Conservation (phyloP, 352 stramenopile genomes). For the Globisporangium acanthophoron region DNA sequence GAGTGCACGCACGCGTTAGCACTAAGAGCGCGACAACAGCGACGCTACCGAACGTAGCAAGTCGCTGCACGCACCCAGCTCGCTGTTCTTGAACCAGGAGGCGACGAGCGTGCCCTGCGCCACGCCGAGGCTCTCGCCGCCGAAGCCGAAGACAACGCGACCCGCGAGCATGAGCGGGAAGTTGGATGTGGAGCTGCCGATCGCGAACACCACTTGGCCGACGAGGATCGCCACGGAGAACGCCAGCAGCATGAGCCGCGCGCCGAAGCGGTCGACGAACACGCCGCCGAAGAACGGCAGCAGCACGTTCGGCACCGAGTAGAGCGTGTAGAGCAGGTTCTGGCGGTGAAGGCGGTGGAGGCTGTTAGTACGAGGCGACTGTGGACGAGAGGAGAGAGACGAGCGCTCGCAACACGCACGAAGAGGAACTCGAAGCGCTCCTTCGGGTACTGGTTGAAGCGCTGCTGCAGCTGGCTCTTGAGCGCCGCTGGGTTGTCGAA, state of each 20-base stretch:
- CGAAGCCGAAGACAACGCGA: constrained; percentile 89
- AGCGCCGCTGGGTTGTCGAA: constrained; percentile 88
- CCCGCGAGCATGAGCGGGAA: constrained; percentile 84
- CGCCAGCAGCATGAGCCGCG: constrained; percentile 74
- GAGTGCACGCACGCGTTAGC: background rate
- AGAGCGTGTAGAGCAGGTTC: constrained; percentile 92
- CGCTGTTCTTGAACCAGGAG: constrained; percentile 92
- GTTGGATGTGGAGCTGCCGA: constrained; percentile 72
- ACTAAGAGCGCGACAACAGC: background rate
- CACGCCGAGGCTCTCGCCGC: constrained; percentile 89
- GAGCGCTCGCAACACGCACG: constrained; percentile 23
- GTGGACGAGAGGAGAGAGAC: background rate
- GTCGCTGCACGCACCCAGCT: constrained; percentile 41
- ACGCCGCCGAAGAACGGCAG: constrained; percentile 92
- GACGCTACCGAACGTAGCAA: background rate
- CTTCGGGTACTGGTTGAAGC: constrained; percentile 68
- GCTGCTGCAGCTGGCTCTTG: constrained; percentile 85
- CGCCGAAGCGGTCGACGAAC: constrained; percentile 87
- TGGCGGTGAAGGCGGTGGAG: constrained; percentile 19
- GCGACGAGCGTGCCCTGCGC: constrained; percentile 87
- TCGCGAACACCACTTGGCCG: constrained; percentile 86
- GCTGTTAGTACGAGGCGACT: background rate
- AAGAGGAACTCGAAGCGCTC: constrained; percentile 81
- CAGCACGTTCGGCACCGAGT: constrained; percentile 91
- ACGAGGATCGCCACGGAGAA: constrained; percentile 82